Percentiles rank a stretch among this genome's conserved stretches.
phyloP scores from a whole-genome alignment of 2,329 filamentous ascomycete species.

The Ophiostoma ulmi region DNA sequence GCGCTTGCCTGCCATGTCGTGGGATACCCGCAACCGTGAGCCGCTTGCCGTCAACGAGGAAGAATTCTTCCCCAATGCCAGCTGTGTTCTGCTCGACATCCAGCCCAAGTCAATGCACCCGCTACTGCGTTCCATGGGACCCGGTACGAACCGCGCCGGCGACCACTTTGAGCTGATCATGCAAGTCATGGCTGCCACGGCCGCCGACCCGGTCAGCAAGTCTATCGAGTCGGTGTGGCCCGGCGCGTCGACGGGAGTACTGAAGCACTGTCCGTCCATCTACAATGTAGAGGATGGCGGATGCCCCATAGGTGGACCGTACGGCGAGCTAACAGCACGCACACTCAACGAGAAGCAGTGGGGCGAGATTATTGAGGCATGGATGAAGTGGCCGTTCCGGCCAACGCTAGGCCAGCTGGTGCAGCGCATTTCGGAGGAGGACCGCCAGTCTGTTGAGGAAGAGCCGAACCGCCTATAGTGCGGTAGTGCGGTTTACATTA shows the following conservation, averaged over 20 bases:
- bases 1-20: conserved; percentile 50
- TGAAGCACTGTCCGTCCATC: conserved; percentile 46
- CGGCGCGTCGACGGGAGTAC: conserved; percentile 53
- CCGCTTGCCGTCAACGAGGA: conserved; percentile 53
- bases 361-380: conserved; percentile 54
- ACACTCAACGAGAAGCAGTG: conserved; percentile 51
- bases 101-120: conserved; percentile 53
- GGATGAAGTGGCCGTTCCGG: conserved; percentile 61
- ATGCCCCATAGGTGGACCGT: conserved; percentile 34
- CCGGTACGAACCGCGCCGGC: conserved; percentile 38
- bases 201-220: conserved; percentile 37
- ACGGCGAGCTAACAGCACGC: conserved; percentile 43
- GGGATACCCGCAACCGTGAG: conserved; percentile 67
- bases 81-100: conserved; percentile 59
- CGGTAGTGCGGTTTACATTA: background rate
- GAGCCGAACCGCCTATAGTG: background rate
- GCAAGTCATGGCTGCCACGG: conserved; percentile 37
- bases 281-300: conserved; percentile 47
- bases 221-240: conserved; percentile 52
- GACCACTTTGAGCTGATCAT: conserved; percentile 53
- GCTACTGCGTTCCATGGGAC: conserved; percentile 44
- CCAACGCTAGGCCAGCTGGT: conserved; percentile 48
- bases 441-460: background rate
- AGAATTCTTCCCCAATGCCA: conserved; percentile 63
- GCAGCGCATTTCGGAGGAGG: conserved; percentile 36